phyloP scores from a whole-genome alignment of 2,329 filamentous ascomycete genomes.

The Calonectria pauciramosa region DNA sequence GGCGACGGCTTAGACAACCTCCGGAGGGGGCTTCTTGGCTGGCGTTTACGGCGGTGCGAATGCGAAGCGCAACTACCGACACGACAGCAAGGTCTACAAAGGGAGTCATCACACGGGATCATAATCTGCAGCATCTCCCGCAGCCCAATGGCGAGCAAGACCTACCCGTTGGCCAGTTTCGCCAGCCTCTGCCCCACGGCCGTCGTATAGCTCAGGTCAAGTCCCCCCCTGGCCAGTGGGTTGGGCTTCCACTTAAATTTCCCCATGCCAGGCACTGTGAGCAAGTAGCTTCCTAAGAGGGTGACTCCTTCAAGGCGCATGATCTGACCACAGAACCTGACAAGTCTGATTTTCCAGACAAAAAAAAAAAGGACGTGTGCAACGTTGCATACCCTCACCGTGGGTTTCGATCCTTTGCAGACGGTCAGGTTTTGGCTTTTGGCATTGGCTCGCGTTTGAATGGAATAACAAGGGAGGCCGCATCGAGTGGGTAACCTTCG shows the following conservation, averaged over 20 bases:
- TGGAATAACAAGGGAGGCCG: conserved; percentile 37
- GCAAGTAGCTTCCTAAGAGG: conserved; percentile 32
- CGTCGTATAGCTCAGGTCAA: conserved; percentile 36
- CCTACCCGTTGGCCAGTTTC: conserved; percentile 38
- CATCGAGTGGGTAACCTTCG: conserved; percentile 26
- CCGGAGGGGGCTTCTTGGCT: conserved; percentile 25
- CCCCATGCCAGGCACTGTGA: conserved; percentile 37
- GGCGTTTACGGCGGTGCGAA: conserved; percentile 21
- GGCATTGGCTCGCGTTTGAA: conserved; percentile 27
- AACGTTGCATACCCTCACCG: conserved; percentile 36
- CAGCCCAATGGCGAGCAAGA: conserved; percentile 23
- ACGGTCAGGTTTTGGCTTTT: conserved; percentile 33
- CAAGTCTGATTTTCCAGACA: conserved; percentile 30
- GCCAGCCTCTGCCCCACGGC: conserved; percentile 32
- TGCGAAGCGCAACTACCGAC: conserved; percentile 24
- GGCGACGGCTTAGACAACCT: conserved; percentile 5
- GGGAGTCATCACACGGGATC: conserved; percentile 39
- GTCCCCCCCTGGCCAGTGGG: conserved; percentile 28
- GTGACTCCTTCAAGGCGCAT: conserved; percentile 35
- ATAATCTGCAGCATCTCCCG: conserved; percentile 40
- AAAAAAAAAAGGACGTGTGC: conserved; percentile 35
- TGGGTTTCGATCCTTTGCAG: conserved; percentile 33
- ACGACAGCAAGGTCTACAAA: conserved; percentile 40
- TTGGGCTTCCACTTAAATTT: conserved; percentile 47
- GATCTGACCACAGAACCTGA: conserved; percentile 38